These are phyloP conservation scores for Lachancea sp. DNA, from an alignment of 805 yeast genomes.

Conservation along the genomic window DNA sequence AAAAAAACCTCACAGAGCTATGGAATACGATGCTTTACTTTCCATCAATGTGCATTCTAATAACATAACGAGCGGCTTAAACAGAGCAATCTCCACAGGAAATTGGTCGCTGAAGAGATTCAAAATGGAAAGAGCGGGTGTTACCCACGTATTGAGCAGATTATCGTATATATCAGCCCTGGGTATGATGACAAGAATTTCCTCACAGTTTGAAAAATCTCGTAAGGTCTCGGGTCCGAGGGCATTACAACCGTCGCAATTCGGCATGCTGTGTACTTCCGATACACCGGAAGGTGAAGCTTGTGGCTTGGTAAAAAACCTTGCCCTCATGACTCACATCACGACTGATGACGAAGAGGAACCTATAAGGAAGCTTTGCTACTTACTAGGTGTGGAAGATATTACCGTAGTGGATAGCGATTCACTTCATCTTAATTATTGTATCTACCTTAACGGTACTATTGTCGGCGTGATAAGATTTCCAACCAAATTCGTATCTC, in stretches of 20 bases:
- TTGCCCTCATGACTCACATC: constrained; percentile 97
- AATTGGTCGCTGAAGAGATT: constrained; percentile 98
- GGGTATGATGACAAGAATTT: constrained; percentile 99
- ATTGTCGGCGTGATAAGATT: constrained; percentile 82
- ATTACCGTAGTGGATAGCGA: constrained; percentile 76
- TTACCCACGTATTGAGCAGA: constrained; percentile 90
- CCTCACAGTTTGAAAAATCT: constrained; percentile 97
- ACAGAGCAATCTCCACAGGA: constrained; percentile 96
- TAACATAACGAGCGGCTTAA: constrained; percentile 88
- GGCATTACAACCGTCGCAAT: constrained; percentile 97
- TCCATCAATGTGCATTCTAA: constrained; percentile 87
- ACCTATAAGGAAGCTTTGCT: constrained; percentile 75
- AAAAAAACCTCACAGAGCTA: constrained; percentile 89
- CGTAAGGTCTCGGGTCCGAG: constrained; percentile 98
- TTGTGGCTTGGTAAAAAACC: constrained; percentile 94
- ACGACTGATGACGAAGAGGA: constrained; percentile 97
- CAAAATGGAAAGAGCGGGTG: constrained; percentile 99
- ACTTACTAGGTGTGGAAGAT: constrained; percentile 82
- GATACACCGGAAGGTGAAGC: constrained; percentile 99
- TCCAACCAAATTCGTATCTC: constrained; percentile 73
- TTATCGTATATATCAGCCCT: constrained; percentile 88
- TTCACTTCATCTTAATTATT: constrained; percentile 72
- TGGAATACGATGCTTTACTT: constrained; percentile 88
- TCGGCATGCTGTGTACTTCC: constrained; percentile 97
- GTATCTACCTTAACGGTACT: constrained; percentile 91